Evolutionary conservation across 2,329 filamentous ascomycete species (phyloP).

Genomic region (Epichloe aotearoae): DNA sequence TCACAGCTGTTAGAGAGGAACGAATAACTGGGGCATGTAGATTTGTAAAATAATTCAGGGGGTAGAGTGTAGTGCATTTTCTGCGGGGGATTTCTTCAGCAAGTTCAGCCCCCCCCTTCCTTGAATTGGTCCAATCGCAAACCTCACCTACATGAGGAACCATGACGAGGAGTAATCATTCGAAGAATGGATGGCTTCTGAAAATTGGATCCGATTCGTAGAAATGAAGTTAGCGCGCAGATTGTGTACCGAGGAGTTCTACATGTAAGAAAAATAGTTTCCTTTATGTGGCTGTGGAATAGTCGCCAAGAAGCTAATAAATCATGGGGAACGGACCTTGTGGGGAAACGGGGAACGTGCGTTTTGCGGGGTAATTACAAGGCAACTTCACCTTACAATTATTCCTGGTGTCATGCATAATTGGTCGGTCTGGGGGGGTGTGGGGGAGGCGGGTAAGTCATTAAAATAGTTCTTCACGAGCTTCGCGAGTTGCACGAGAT

Average conservation of each 20-base stretch:
- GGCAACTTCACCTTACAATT: background rate
- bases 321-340: background rate
- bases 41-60: too few relatives aligned
- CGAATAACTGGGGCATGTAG: too few relatives aligned
- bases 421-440: too few relatives aligned
- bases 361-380: background rate
- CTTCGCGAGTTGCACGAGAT: background rate
- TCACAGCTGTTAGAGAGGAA: too few relatives aligned
- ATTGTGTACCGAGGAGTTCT: background rate
- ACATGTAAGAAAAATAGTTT: background rate
- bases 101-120: too few relatives aligned
- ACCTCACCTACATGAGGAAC: background rate
- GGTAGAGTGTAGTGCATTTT: too few relatives aligned
- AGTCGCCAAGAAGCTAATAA: background rate
- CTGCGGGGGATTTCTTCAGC: too few relatives aligned
- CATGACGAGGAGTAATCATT: too few relatives aligned
- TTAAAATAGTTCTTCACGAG: too few relatives aligned
- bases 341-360: background rate
- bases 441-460: too few relatives aligned
- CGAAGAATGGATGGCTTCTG: background rate
- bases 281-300: background rate
- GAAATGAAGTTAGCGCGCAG: background rate
- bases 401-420: background rate
- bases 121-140: background rate
- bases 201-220: background rate